Percentiles rank a stretch among this genome's conserved stretches.
phyloP scores from a whole-genome alignment of 441 rosid genomes.

The Macaranga tanarius region DNA sequence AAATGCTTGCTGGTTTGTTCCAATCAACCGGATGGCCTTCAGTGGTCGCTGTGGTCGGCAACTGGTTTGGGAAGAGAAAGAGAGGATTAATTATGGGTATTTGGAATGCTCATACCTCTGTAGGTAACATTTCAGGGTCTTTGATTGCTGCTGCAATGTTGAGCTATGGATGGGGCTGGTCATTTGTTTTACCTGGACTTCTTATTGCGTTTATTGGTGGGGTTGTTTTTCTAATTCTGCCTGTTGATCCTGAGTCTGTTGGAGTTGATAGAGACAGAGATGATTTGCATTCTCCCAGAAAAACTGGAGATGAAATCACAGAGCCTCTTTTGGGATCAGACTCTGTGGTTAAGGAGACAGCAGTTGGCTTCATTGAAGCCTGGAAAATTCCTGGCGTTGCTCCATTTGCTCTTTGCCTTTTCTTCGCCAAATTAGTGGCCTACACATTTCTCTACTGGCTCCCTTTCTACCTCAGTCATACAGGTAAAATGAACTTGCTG shows the following conservation, averaged over 20 bases:
- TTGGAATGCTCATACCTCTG: conserved; percentile 99
- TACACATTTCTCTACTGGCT: conserved; percentile 98
- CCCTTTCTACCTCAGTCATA: conserved; percentile 92
- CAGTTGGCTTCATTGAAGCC: conserved; percentile 93
- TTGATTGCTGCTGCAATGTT: conserved; percentile 72
- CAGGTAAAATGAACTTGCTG: conserved; percentile 48
- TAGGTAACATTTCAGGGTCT: conserved; percentile 88
- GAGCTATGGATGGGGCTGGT: conserved; percentile 97
- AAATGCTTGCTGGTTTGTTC: conserved; percentile 83
- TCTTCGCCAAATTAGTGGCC: conserved; percentile 92
- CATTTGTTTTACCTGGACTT: conserved; percentile 84
- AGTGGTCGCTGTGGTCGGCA: conserved; percentile 90
- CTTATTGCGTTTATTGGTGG: conserved; percentile 52
- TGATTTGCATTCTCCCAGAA: conserved; percentile 42
- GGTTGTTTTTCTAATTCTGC: conserved; percentile 62
- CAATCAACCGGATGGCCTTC: conserved; percentile 99
- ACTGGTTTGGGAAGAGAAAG: conserved; percentile 89
- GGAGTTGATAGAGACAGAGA: conserved; percentile 59
- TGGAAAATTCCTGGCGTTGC: conserved; percentile 98
- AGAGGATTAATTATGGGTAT: conserved; percentile 95
- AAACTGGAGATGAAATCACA: conserved; percentile 40
- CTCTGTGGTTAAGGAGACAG: conserved; percentile 37
- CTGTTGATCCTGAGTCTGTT: conserved; percentile 70
- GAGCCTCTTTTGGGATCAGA: conserved; percentile 56
- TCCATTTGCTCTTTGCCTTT: conserved; percentile 85